Percentiles rank a stretch among this genome's conserved stretches.
Conservation (phyloP, 352 stramenopile genomes). For the Ophiocytium majus region DNA sequence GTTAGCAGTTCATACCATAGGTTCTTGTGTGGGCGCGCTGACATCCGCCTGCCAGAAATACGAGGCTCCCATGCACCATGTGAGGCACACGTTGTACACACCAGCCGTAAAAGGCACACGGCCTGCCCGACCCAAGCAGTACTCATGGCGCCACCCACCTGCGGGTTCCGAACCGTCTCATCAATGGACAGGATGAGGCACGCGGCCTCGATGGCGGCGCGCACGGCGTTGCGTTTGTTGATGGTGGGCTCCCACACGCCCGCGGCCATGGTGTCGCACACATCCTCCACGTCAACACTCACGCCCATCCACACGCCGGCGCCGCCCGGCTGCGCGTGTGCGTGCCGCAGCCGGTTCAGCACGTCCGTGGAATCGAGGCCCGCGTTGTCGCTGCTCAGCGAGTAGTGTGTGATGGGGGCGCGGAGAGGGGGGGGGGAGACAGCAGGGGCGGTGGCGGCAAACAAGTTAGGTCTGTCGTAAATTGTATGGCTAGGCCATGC, state of each 20-base stretch:
- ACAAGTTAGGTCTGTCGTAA: no score
- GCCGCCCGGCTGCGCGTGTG: slow-evolving; percentile 85
- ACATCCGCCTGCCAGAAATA: no score
- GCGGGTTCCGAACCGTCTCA: slow-evolving; percentile 96
- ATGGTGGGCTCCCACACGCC: slow-evolving; percentile 98
- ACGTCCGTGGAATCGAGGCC: slow-evolving; percentile 97
- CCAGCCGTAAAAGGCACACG: no score
- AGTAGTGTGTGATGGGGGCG: not conserved
- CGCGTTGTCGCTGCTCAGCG: slow-evolving; percentile 84
- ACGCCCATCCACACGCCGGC: slow-evolving; percentile 95
- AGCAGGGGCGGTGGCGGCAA: not conserved
- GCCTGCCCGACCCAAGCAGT: no score
- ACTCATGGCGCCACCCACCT: slow-evolving; percentile 27
- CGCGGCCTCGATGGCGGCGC: slow-evolving; percentile 90
- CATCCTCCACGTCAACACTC: slow-evolving; percentile 91
- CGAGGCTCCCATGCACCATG: no score
- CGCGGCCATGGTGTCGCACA: slow-evolving; percentile 94
- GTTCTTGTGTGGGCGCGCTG: no score
- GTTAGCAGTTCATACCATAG: no score
- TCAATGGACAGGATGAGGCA: slow-evolving; percentile 98
- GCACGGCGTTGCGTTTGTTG: slow-evolving; percentile 97
- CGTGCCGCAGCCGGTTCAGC: slow-evolving; percentile 89
- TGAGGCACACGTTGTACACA: no score
- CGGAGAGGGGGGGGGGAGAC: no score
- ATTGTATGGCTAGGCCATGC: no score